Conservation (phyloP, 2,329 filamentous ascomycete genomes). For the Aspergillus arachidicola region DNA sequence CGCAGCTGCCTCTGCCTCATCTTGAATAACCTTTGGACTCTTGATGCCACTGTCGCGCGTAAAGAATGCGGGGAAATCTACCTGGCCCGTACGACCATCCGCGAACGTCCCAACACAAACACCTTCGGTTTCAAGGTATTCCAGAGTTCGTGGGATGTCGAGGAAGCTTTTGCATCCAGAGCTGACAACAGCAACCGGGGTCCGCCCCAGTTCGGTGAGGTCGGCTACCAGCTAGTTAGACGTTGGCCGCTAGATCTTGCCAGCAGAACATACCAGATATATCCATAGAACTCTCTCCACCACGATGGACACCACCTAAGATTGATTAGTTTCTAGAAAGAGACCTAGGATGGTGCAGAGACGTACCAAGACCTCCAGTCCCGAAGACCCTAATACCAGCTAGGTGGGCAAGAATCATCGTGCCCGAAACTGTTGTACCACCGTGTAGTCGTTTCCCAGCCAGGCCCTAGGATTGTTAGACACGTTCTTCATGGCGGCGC, state of each 20-base stretch:
- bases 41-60: slow-evolving; percentile 80
- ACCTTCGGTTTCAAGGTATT: slow-evolving; percentile 71
- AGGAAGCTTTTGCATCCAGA: slow-evolving; percentile 96
- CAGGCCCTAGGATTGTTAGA: slow-evolving; percentile 54
- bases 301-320: slow-evolving; percentile 80
- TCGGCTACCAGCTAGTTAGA: slow-evolving; percentile 62
- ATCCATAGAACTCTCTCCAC: slow-evolving; percentile 84
- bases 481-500: not conserved
- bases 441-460: slow-evolving; percentile 73
- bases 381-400: slow-evolving; percentile 92
- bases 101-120: slow-evolving; percentile 88
- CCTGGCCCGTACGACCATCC: slow-evolving; percentile 69
- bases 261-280: slow-evolving; percentile 62
- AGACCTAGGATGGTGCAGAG: too few species aligned
- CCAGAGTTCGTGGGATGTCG: slow-evolving; percentile 85
- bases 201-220: slow-evolving; percentile 88
- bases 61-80: slow-evolving; percentile 94
- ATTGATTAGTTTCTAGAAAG: slow-evolving; percentile 16
- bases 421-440: slow-evolving; percentile 90
- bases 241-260: not conserved
- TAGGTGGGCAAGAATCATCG: slow-evolving; percentile 83
- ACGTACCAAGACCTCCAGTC: slow-evolving; percentile 76
- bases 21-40: slow-evolving; percentile 74
- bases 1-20: slow-evolving; percentile 82
- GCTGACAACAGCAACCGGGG: slow-evolving; percentile 82